Evolutionary conservation across 192 early-diverging fungal species (phyloP), one percentile per base, ranked within the genome.

Genomic region (Coemansia erecta): DNA sequence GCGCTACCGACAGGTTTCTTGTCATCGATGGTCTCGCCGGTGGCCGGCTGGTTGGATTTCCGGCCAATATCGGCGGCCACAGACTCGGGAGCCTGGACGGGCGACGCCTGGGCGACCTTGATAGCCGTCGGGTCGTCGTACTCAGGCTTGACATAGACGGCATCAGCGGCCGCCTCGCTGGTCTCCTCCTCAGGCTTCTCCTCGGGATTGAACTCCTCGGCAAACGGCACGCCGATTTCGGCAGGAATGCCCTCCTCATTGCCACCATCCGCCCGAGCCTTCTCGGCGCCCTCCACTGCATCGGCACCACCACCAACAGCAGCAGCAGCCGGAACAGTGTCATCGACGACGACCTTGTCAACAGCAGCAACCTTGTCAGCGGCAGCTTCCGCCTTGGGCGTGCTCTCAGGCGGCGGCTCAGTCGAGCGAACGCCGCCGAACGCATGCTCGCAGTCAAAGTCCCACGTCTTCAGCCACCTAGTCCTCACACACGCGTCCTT

Each of bases 401-500:
- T 18, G 21, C 21, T 42, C 51, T 53, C 43, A 19, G 37, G 41
- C 18, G 56, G 50, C 18, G 66, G 62, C 21, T 68, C 44, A 26
- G 63, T 69, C 18, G 73, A 64, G 15, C 57, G 43, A 6, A 53
- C 56, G 12, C 75, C 75, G 49, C 75, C 75, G 43, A 78, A 22
- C 0, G 75, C 69, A 43, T 78, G 77, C 49, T 86, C 81, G 64
- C 92, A 93, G 58, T 89, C 86, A 68, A 85, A 89, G 64, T 92
- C 90, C 94, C 94, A 98, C 0, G 85, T 85, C 1, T 49, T 76
- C n/a, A 89, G 68, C 88, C 89, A 86, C 72, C 90, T 96, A 26
- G 89, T 64, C 0, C 69, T 75, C 49, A 88, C 55, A 69, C 96
- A 98, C 3, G 82, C 64, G 1, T 83, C 65, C 62, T 87, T 89